Conservation (phyloP, 2,329 filamentous ascomycete genomes). For the Akanthomyces uredinophilus region DNA sequence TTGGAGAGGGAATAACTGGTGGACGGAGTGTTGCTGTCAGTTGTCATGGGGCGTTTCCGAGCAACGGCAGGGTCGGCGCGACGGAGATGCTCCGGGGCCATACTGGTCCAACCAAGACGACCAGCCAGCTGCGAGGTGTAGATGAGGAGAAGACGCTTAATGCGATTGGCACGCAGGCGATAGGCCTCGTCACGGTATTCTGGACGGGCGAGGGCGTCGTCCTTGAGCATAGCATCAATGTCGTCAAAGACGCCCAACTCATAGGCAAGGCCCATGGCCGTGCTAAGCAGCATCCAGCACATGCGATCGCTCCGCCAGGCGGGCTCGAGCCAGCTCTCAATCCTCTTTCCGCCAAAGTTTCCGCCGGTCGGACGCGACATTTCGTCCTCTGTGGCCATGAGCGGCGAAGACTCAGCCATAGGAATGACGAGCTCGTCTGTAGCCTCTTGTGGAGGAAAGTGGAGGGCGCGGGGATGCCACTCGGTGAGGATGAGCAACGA, state of each 20-base stretch:
- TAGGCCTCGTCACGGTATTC: conserved; percentile 72
- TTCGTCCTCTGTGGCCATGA: conserved; percentile 35
- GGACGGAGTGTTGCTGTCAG: conserved; percentile 55
- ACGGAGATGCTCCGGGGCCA: conserved; percentile 69
- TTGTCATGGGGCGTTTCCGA: conserved; percentile 43
- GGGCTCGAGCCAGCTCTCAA: conserved; percentile 94
- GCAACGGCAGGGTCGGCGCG: conserved; percentile 53
- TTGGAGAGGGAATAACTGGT: conserved; percentile 55
- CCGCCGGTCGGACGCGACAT: conserved; percentile 33
- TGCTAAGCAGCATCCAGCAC: conserved; percentile 96
- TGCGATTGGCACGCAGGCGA: conserved; percentile 70
- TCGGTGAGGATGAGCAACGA: conserved; percentile 91
- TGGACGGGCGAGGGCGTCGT: conserved; percentile 54
- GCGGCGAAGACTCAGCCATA: conserved; percentile 45
- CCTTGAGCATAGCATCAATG: conserved; percentile 64
- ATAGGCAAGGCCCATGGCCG: conserved; percentile 82
- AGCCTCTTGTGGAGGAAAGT: conserved; percentile 81
- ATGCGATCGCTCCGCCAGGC: conserved; percentile 92
- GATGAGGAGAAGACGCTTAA: conserved; percentile 81
- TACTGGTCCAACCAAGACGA: conserved; percentile 84
- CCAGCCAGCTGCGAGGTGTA: conserved; percentile 94
- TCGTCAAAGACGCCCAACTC: conserved; percentile 95
- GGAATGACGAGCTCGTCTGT: conserved; percentile 65
- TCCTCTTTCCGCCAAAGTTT: conserved; percentile 73
- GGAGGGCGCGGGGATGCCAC: conserved; percentile 91